These are phyloP conservation scores for Hypholoma fasciculare DNA, from an alignment of 768 basidiomycete genomes.

Conservation along the genomic window DNA sequence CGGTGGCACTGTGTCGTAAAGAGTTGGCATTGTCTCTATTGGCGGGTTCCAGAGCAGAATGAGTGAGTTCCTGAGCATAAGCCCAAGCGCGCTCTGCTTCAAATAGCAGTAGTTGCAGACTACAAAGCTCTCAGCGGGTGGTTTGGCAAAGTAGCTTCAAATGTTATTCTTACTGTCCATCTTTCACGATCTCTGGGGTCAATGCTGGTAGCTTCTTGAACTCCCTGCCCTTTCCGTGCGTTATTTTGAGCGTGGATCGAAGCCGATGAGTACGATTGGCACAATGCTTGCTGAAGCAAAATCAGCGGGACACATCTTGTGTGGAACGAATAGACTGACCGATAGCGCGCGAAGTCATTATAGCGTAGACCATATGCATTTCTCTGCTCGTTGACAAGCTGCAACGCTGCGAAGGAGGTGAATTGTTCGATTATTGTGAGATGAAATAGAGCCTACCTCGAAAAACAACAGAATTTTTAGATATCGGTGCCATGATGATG, in stretches of 20 bases:
- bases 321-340: slow-evolving; percentile 37
- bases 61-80: slow-evolving; percentile 77
- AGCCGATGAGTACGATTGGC: slow-evolving; percentile 88
- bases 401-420: slow-evolving; percentile 57
- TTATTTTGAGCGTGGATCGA: slow-evolving; percentile 80
- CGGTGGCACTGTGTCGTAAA: slow-evolving; percentile 73
- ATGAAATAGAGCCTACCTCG: slow-evolving; percentile 28
- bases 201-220: slow-evolving; percentile 83
- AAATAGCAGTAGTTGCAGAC: slow-evolving; percentile 82
- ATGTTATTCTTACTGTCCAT: slow-evolving; percentile 66
- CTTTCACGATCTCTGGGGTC: slow-evolving; percentile 68
- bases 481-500: slow-evolving; percentile 34
- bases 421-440: neutral
- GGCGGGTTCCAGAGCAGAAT: slow-evolving; percentile 49
- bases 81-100: slow-evolving; percentile 94
- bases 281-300: slow-evolving; percentile 72
- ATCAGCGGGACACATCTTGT: neutral
- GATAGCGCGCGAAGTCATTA: slow-evolving; percentile 84
- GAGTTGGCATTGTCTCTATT: slow-evolving; percentile 53
- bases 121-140: slow-evolving; percentile 25
- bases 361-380: slow-evolving; percentile 90
- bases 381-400: slow-evolving; percentile 85
- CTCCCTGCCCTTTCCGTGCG: slow-evolving; percentile 86
- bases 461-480: slow-evolving; percentile 26
- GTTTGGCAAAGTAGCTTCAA: slow-evolving; percentile 9